These are phyloP conservation scores for Hygrophorus pudorinus DNA, from an alignment of 768 basidiomycete genomes.

Conservation along the genomic window DNA sequence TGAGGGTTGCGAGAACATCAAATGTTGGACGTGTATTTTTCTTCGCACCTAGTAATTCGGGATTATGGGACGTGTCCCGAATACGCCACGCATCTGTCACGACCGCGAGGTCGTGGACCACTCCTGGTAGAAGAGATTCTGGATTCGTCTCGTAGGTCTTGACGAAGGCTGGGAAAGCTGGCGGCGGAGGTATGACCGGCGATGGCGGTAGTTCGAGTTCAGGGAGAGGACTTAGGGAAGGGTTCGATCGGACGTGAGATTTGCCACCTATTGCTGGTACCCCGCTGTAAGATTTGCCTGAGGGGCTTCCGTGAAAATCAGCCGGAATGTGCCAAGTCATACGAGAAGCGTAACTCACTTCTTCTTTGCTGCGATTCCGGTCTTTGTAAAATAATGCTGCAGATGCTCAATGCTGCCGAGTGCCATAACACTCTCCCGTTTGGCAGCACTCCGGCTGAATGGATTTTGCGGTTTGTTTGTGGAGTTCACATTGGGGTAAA, in stretches of 20 bases:
- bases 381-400: conserved; percentile 91
- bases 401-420: conserved; percentile 94
- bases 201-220: conserved; percentile 65
- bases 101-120: conserved; percentile 61
- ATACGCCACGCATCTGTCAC: conserved; percentile 60
- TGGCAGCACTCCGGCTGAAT: conserved; percentile 85
- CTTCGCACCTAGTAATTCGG: conserved; percentile 8
- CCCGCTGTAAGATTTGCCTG: conserved; percentile 45
- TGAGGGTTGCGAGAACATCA: conserved; percentile 64
- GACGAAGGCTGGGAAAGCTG: conserved; percentile 41
- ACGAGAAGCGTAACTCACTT: conserved; percentile 38
- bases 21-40: not conserved
- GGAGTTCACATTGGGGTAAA: conserved; percentile 68
- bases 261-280: conserved; percentile 71
- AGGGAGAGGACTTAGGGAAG: conserved; percentile 26
- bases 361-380: conserved; percentile 63
- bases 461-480: conserved; percentile 70
- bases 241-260: conserved; percentile 31
- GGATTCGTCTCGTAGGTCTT: conserved; percentile 68
- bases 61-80: conserved; percentile 17
- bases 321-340: not conserved
- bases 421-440: conserved; percentile 88
- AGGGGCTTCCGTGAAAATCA: conserved; percentile 18
- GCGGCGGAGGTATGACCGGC: conserved; percentile 41
- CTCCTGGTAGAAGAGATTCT: conserved; percentile 65